Evolutionary conservation across 2,329 filamentous ascomycete species (phyloP).

Genomic region (Penicillium oxalicum): DNA sequence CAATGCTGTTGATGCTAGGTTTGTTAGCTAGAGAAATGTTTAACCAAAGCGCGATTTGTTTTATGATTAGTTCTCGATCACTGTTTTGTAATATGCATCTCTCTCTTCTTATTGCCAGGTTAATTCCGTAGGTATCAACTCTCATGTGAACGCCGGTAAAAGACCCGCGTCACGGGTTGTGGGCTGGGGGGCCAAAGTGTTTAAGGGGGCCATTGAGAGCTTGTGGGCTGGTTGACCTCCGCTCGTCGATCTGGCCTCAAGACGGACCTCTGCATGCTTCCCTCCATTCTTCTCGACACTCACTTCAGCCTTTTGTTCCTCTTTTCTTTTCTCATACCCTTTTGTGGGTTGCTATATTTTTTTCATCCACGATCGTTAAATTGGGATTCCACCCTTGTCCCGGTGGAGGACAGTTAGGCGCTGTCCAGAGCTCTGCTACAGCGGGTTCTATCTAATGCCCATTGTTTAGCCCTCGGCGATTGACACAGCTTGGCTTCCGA

Average conservation of each 20-base stretch:
- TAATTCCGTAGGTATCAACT: too few relatives aligned
- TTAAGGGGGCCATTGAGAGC: slow-evolving; percentile 12
- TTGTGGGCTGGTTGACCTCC: slow-evolving; percentile 9
- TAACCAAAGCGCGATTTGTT: too few relatives aligned
- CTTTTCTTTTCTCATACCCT: slow-evolving; percentile 18
- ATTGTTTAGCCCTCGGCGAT: slow-evolving; percentile 1
- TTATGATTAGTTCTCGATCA: too few relatives aligned
- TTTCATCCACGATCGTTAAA: slow-evolving; percentile 35
- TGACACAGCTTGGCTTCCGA: not conserved
- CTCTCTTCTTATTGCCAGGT: too few relatives aligned
- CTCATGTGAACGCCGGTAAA: not conserved
- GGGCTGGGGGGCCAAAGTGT: slow-evolving; percentile 11
- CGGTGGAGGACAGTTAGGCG: slow-evolving; percentile 10
- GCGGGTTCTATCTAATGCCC: slow-evolving; percentile 13
- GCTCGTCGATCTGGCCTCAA: slow-evolving; percentile 35
- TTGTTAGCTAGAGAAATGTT: too few relatives aligned
- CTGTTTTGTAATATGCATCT: too few relatives aligned
- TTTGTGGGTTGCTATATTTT: slow-evolving; percentile 32
- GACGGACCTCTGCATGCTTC: slow-evolving; percentile 22
- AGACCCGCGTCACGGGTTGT: not conserved
- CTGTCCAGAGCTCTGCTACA: slow-evolving; percentile 15
- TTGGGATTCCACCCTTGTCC: slow-evolving; percentile 10
- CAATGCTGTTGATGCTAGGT: too few relatives aligned
- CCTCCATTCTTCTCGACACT: slow-evolving; percentile 25
- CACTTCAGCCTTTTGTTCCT: slow-evolving; percentile 15